phyloP scores from a whole-genome alignment of 1,139 yeast species.

The Candida glucosophila region DNA sequence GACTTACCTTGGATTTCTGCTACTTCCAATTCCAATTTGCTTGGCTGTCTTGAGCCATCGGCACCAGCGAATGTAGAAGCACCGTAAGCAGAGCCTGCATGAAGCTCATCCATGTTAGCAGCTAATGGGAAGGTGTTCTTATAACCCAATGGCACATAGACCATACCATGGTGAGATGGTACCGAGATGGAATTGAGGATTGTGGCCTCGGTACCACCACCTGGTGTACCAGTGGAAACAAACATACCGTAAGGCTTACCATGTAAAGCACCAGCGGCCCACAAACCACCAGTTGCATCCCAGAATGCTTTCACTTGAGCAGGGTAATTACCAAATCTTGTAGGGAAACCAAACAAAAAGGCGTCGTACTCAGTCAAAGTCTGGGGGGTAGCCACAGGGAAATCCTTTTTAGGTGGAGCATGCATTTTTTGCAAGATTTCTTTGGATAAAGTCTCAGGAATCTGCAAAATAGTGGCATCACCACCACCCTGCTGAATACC shows the following conservation, averaged over 20 bases:
- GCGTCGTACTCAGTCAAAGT: constrained; percentile 61
- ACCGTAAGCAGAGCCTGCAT: constrained; percentile 87
- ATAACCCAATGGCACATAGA: constrained; percentile 76
- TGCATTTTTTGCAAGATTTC: constrained; percentile 52
- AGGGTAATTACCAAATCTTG: constrained; percentile 76
- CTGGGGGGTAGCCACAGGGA: constrained; percentile 61
- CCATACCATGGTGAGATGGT: constrained; percentile 72
- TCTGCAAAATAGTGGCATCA: constrained; percentile 62
- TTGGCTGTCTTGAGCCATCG: constrained; percentile 72
- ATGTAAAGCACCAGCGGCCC: constrained; percentile 68
- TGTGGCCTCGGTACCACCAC: constrained; percentile 80
- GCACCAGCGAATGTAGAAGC: constrained; percentile 75
- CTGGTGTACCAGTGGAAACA: constrained; percentile 73
- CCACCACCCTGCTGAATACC: constrained; percentile 76
- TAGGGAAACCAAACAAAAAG: constrained; percentile 73
- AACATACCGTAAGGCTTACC: constrained; percentile 76
- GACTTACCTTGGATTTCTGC: constrained; percentile 57
- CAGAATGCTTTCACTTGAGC: constrained; percentile 78
- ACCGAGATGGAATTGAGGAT: constrained; percentile 56
- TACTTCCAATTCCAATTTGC: constrained; percentile 54
- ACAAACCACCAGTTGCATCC: constrained; percentile 75
- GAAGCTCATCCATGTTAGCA: constrained; percentile 57
- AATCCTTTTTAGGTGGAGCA: constrained; percentile 57
- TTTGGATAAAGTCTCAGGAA: constrained; percentile 66
- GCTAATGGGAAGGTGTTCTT: constrained; percentile 50